These are phyloP conservation scores for Aspergillus carlsbadensis DNA, from an alignment of 495 filamentous ascomycete genomes.

Conservation along the genomic window DNA sequence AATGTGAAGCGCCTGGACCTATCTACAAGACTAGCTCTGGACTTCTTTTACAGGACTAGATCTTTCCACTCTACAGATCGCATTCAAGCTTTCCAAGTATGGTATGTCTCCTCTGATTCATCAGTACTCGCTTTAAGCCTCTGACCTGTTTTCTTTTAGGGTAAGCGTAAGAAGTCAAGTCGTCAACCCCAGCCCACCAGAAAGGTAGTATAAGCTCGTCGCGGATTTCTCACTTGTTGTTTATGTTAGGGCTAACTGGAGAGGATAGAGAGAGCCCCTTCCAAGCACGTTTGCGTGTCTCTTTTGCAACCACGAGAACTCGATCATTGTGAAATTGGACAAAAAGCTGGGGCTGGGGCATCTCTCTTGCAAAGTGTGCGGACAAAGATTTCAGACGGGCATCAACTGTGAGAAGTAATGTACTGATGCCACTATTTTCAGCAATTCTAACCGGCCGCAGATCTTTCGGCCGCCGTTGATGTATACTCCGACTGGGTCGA, in stretches of 20 bases:
- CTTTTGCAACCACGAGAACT: slow-evolving; percentile 96
- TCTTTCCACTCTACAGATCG: background rate
- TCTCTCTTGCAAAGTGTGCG: slow-evolving; percentile 88
- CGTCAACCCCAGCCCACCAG: slow-evolving; percentile 78
- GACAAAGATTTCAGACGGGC: slow-evolving; percentile 84
- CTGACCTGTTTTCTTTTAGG: slow-evolving; percentile 42
- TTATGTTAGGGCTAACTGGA: background rate
- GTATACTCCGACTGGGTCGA: slow-evolving; percentile 99
- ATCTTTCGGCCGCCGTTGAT: slow-evolving; percentile 85
- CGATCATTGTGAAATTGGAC: slow-evolving; percentile 83
- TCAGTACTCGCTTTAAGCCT: background rate
- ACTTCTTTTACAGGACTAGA: background rate
- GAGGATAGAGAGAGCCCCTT: slow-evolving; percentile 74
- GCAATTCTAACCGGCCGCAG: slow-evolving; percentile 38
- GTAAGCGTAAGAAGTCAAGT: slow-evolving; percentile 94
- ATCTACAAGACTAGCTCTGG: background rate
- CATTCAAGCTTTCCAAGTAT: slow-evolving; percentile 6
- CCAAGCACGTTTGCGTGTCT: slow-evolving; percentile 88
- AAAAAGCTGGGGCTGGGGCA: slow-evolving; percentile 84
- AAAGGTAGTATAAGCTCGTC: slow-evolving; percentile 57
- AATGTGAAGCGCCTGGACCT: background rate
- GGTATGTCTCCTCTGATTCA: slow-evolving; percentile 7
- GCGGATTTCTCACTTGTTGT: background rate
- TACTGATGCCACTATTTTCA: background rate
- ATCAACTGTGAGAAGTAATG: slow-evolving; percentile 78